A percentile compares a stretch with the other conserved stretches of the same genome.
Evolutionary conservation across 2,329 filamentous ascomycete species (phyloP).

Genomic region (Capronia americana): DNA sequence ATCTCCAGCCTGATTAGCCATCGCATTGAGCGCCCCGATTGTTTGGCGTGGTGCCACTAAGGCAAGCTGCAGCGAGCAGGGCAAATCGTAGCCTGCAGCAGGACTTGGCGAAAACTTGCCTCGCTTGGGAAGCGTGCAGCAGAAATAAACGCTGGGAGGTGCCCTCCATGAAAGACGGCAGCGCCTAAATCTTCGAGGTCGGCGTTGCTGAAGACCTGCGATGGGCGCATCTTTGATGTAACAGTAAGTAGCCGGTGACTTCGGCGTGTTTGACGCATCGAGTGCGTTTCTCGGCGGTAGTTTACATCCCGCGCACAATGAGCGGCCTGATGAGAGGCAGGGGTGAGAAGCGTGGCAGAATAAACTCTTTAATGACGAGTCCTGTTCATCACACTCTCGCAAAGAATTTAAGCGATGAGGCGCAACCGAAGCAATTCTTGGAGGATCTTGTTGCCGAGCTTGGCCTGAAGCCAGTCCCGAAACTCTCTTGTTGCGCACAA

Average conservation of each 20-base stretch:
- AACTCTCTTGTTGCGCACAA: not conserved
- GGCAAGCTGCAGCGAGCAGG: not conserved
- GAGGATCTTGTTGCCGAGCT: not conserved
- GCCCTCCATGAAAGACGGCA: not conserved
- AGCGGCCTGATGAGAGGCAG: not conserved
- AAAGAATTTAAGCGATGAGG: slow-evolving; percentile 1
- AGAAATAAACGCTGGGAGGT: not conserved
- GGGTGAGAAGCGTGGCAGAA: not conserved
- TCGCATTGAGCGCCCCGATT: not conserved
- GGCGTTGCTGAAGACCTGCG: not conserved
- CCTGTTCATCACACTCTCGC: not conserved
- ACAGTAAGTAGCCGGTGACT: not conserved
- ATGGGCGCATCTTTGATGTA: not conserved
- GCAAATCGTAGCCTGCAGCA: not conserved
- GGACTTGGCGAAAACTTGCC: not conserved
- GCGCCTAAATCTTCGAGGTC: not conserved
- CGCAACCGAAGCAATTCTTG: slow-evolving; percentile 1
- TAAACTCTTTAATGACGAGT: not conserved
- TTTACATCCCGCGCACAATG: not conserved
- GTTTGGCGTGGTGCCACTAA: not conserved
- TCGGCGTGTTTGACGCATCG: not conserved
- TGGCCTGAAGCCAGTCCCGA: not conserved
- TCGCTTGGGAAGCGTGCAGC: not conserved
- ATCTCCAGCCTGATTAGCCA: slow-evolving; percentile 2
- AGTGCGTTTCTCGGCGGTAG: not conserved